Evolutionary conservation across 768 basidiomycete genomes (phyloP), one percentile per base, ranked within the genome.

Genomic region (Steccherinum ochraceum): DNA sequence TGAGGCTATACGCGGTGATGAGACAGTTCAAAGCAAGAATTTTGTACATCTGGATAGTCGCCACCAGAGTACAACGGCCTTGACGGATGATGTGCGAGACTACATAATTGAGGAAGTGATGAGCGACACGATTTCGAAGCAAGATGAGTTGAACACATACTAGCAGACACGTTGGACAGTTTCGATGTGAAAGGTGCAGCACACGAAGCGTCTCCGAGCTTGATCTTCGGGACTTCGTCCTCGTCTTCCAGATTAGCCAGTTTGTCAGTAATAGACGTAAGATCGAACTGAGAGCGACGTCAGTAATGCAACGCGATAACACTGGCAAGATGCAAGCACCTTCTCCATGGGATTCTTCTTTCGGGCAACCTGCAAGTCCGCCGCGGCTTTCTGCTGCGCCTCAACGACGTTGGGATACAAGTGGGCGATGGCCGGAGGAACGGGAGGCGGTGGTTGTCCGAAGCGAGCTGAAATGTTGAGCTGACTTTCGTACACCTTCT

Each of bases 1-100:
- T 93, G 54, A 98, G 74, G 65, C 91, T 94, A 72, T 95, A 98
- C n/a, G 96, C 96, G 2, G 94, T 95, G 68, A 98, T 99, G 40
- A 99, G 74, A 63, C 96, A 98, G 65, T 98, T 99, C 50, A 99
- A 72, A 1, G 95, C 96, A 30, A 99, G 75, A 58, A 99, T 99
- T 74, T 97, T 96, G 82, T 97, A 99, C 96, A 99, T 99, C 71
- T 99, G 96, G 49, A 95, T 88, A 2, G 96, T 99, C 2, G 96
- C 96, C 42, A 98, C 96, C 16, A 99, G 82, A 1, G 96, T 99
- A 73, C 96, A 98, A 24, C 96, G 90, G 20, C 96, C 96, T 69
- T 98, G 96, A 18, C 96, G 84, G 58, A 99, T 96, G 65, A 99
- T 97, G 64, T 95, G 93, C 18, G 90, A 87, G 61, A 99, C 93